Conservation (phyloP, 1,284 basidiomycete species). For the Cryptococcus sp. region DNA sequence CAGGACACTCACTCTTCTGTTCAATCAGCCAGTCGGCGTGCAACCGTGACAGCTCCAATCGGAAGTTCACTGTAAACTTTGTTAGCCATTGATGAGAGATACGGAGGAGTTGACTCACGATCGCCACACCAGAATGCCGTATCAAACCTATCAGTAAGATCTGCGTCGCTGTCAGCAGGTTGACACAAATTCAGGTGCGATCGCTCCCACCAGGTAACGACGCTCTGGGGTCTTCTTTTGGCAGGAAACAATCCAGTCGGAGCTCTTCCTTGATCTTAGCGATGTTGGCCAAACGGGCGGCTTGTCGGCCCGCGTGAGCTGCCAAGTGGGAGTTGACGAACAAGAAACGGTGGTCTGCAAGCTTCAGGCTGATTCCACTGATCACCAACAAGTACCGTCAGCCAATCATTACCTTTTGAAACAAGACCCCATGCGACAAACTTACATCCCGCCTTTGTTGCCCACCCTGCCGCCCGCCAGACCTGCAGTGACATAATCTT, state of each 20-base stretch:
- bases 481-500: conserved; percentile 59
- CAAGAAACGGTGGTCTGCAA: conserved; percentile 57
- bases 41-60: conserved; percentile 56
- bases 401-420: no score
- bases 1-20: conserved; percentile 47
- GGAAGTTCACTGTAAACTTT: conserved; percentile 52
- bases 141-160: conserved; percentile 59
- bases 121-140: conserved; percentile 59
- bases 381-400: no score
- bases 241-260: conserved; percentile 57
- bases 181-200: not conserved
- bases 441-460: conserved; percentile 57
- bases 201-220: conserved; percentile 14
- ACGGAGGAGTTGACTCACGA: conserved; percentile 27
- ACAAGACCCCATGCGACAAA: not conserved
- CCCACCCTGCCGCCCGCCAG: conserved; percentile 59
- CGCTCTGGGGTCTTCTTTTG: conserved; percentile 42
- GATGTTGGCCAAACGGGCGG: conserved; percentile 51
- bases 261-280: conserved; percentile 58
- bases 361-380: conserved; percentile 57
- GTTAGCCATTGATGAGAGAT: not conserved
- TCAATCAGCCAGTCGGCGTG: conserved; percentile 61
- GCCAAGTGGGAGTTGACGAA: conserved; percentile 62
- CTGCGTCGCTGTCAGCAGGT: conserved; percentile 20
- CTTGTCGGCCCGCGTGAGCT: conserved; percentile 52